Base-by-base conservation (phyloP, 805 yeast genomes). In the Cyberlindnera lachancei region DNA sequence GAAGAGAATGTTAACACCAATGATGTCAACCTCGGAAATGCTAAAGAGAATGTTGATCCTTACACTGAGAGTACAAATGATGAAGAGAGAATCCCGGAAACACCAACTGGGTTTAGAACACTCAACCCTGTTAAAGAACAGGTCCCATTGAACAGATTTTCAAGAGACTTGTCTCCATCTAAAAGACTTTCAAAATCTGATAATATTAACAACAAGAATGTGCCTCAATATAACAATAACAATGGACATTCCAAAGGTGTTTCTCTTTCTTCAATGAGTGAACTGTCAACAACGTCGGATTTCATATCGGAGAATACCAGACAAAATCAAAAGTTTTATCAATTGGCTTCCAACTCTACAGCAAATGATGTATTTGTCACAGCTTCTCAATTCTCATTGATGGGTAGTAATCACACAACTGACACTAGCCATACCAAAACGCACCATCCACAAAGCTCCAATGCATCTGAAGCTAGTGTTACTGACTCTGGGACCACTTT, bases 351-450 rank as follows among this genome's bases (percentile, higher is more conserved):
- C 7, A 31, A 23, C 7, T 38, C 48, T 3, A 30, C 29, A 5
- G 40, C 53, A 4, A 52, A 46, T 15, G 66, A 61, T 21, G 53
- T 58, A 4, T 63, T 50, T 44, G 61, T 58, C 11, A 62, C 68
- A 2, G 68, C 68, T 1, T 49, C 62, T 1, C 64, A 63, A 33
- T 52, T 63, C 18, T 46, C 56, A 7, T 36, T 52, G 9, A 25
- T 46, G 34, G 51, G 35, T 14, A 38, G n/a, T n/a, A 13, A 16
- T 18, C 11, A 4, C 20, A 7, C 11, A 26, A 26, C 10, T 4
- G 29, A 13, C 5, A 6, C 6, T n/a, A n/a, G n/a, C n/a, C n/a
- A n/a, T n/a, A n/a, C n/a, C n/a, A n/a, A n/a, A n/a, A 19, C 21
- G 10, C 21, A 7, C 7, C 10, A 7, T 19, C 21, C 21, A 19